Evolutionary conservation across 2,329 filamentous ascomycete species (phyloP).

Genomic region (Septoria linicola): DNA sequence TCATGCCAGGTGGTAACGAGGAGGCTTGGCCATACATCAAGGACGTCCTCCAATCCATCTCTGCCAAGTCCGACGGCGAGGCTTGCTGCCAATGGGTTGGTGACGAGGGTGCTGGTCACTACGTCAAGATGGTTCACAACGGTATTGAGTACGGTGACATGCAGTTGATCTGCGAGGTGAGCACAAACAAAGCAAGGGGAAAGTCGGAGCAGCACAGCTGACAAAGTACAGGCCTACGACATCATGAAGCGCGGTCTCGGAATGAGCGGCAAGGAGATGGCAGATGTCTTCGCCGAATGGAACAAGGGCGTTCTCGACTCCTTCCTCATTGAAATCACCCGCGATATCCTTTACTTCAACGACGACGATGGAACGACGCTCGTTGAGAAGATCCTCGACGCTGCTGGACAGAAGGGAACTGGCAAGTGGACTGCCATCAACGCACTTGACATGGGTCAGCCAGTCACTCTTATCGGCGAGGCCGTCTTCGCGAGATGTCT

Average conservation of each 20-base stretch:
- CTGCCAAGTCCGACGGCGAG: constrained; percentile 96
- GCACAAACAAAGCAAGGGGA: constrained; percentile 31
- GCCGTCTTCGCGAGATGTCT: constrained; percentile 93
- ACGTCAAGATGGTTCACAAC: constrained; percentile 99
- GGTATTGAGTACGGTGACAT: constrained; percentile 99
- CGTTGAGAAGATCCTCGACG: constrained; percentile 98
- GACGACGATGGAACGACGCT: constrained; percentile 88
- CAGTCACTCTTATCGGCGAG: constrained; percentile 96
- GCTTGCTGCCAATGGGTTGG: constrained; percentile 99
- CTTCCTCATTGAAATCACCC: constrained; percentile 98
- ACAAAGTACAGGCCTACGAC: constrained; percentile 77
- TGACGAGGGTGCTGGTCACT: constrained; percentile 98
- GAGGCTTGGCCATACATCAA: constrained; percentile 98
- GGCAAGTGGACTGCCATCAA: constrained; percentile 99
- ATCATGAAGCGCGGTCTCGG: constrained; percentile 99
- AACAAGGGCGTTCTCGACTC: constrained; percentile 98
- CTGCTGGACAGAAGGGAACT: constrained; percentile 98
- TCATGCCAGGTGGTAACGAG: constrained; percentile 99
- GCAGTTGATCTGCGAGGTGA: constrained; percentile 98
- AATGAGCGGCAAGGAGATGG: constrained; percentile 88
- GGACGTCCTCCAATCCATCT: constrained; percentile 97
- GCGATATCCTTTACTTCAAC: constrained; percentile 97
- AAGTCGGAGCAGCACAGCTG: constrained; percentile 10
- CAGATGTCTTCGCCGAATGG: constrained; percentile 91
- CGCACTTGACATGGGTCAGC: constrained; percentile 96